Conservation (phyloP, 2,329 filamentous ascomycete species). For the Microdochium nivale region DNA sequence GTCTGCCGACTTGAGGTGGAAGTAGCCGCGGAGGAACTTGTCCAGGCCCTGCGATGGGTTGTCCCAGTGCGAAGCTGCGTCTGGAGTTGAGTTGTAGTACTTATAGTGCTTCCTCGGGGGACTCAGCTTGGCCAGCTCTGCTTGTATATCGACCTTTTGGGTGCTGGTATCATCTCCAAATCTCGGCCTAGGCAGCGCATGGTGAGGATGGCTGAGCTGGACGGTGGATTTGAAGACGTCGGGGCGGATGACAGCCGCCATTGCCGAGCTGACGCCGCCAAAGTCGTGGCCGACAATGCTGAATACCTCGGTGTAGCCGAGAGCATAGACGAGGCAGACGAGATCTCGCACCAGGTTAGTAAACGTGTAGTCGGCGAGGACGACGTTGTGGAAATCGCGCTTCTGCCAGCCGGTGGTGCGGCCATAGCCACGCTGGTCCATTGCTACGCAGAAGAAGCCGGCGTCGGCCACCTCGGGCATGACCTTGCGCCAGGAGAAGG, state of each 20-base stretch:
- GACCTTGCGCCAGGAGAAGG: constrained; percentile 61
- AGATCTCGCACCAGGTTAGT: constrained; percentile 54
- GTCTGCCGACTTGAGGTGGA: constrained; percentile 58
- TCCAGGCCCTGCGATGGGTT: constrained; percentile 29
- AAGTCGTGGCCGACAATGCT: constrained; percentile 61
- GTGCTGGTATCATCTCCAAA: constrained; percentile 19
- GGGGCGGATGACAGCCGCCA: constrained; percentile 52
- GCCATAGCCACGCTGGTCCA: constrained; percentile 61
- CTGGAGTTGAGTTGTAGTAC: constrained; percentile 49
- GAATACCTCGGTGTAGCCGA: constrained; percentile 49
- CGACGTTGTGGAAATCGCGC: constrained; percentile 37
- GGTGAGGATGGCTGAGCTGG: constrained; percentile 59
- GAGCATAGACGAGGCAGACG: constrained; percentile 48
- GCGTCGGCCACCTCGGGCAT: constrained; percentile 47
- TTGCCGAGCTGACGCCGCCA: constrained; percentile 50
- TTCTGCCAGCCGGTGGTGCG: constrained; percentile 54
- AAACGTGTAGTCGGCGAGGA: constrained; percentile 47
- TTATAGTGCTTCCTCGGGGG: constrained; percentile 63
- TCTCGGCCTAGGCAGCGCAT: constrained; percentile 38
- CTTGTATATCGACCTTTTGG: constrained; percentile 37
- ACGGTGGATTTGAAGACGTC: constrained; percentile 56
- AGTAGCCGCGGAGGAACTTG: constrained; percentile 57
- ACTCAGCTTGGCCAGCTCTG: constrained; percentile 41
- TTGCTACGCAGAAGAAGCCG: constrained; percentile 58
- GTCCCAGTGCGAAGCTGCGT: constrained; percentile 38